phyloP scores from a whole-genome alignment of 2,329 filamentous ascomycete species.

The Trichoderma koningii region DNA sequence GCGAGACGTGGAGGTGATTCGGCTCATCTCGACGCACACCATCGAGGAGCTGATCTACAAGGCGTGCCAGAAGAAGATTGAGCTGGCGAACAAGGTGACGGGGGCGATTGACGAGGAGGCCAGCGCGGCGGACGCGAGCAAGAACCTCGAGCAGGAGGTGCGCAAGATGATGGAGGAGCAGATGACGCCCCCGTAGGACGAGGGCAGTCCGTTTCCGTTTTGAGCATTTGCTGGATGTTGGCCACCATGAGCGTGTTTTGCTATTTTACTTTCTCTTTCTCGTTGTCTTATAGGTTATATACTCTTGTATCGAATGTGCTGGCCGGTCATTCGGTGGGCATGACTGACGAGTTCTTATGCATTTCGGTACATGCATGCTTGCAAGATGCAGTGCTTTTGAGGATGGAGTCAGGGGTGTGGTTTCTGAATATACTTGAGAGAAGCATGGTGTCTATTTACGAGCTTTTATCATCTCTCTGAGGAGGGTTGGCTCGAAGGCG shows the following conservation, averaged over 20 bases:
- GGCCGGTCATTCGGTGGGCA: not conserved
- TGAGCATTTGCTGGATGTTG: not conserved
- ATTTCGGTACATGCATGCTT: not conserved
- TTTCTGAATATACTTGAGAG: not conserved
- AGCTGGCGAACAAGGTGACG: slow-evolving; percentile 69
- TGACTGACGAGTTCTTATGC: not conserved
- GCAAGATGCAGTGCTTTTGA: not conserved
- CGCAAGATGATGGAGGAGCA: slow-evolving; percentile 47
- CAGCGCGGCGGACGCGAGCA: slow-evolving; percentile 33
- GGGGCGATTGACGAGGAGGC: slow-evolving; percentile 40
- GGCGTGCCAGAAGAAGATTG: slow-evolving; percentile 88
- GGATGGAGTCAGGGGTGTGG: not conserved
- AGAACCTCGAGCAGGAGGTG: slow-evolving; percentile 49
- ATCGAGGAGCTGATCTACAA: slow-evolving; percentile 94
- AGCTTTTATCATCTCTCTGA: not conserved
- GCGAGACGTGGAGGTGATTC: slow-evolving; percentile 84
- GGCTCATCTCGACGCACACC: slow-evolving; percentile 76
- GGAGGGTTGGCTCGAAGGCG: not conserved
- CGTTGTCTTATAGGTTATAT: not conserved
- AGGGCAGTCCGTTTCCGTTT: slow-evolving; percentile 18
- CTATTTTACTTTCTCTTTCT: not conserved
- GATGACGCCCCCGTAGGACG: slow-evolving; percentile 44
- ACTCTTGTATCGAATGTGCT: no score
- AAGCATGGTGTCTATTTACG: not conserved
- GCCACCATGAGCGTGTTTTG: slow-evolving; percentile 7